A percentile compares a stretch with the other conserved stretches of the same genome.
Conservation (phyloP, 805 yeast species). For the Pichia kluyveri region DNA sequence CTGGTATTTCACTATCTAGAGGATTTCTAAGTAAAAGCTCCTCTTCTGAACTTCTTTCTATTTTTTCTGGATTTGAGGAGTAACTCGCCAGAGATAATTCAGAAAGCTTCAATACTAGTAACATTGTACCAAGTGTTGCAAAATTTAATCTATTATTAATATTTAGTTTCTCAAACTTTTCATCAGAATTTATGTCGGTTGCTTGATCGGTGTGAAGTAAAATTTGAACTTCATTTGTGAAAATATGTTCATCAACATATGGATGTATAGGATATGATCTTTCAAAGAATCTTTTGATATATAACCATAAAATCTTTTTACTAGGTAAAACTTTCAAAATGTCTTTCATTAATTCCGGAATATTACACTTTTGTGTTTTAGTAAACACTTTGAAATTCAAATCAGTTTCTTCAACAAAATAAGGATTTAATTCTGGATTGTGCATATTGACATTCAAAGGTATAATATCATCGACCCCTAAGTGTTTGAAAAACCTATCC, state of each 20-base stretch:
- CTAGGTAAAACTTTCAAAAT: constrained; percentile 35
- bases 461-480: constrained; percentile 30
- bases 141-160: constrained; percentile 38
- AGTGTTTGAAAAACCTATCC: constrained; percentile 27
- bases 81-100: constrained; percentile 30
- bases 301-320: constrained; percentile 35
- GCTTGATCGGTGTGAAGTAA: constrained; percentile 25
- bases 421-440: background rate
- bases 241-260: constrained; percentile 31
- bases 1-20: constrained; percentile 34
- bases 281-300: constrained; percentile 34
- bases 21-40: constrained; percentile 36
- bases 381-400: constrained; percentile 2
- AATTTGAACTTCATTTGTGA: constrained; percentile 25
- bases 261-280: constrained; percentile 41
- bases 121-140: constrained; percentile 37
- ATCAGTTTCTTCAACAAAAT: background rate
- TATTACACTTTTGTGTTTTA: background rate
- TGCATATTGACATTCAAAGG: constrained; percentile 13
- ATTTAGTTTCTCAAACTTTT: constrained; percentile 21
- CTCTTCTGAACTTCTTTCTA: constrained; percentile 19
- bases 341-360: background rate
- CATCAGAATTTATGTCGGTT: constrained; percentile 26
- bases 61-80: constrained; percentile 16
- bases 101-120: constrained; percentile 35